Conservation (phyloP, 495 filamentous ascomycete species). For the Amphirosellinia nigrospora region DNA sequence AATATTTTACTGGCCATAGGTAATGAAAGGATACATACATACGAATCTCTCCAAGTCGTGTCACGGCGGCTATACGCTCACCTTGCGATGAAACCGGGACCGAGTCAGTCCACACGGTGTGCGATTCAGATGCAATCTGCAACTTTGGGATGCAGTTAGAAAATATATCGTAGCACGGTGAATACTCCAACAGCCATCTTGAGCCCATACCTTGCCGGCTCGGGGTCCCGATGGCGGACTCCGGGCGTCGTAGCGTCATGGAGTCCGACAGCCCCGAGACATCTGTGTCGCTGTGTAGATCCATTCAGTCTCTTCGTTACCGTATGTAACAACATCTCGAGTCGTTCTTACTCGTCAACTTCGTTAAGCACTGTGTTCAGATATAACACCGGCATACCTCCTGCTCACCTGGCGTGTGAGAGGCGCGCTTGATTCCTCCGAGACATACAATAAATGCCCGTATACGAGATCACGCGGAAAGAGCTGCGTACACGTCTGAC, state of each 20-base stretch:
- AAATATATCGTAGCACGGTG: background rate
- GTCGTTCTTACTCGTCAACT: background rate
- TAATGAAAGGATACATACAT: background rate
- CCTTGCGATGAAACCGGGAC: background rate
- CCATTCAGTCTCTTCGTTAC: background rate
- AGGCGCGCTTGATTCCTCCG: background rate
- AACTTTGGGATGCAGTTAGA: background rate
- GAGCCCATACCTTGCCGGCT: background rate
- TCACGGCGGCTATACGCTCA: background rate
- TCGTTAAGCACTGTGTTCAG: background rate
- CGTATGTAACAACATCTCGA: background rate
- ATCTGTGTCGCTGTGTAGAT: background rate
- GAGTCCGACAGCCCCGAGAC: background rate
- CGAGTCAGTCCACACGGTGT: background rate
- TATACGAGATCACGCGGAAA: background rate
- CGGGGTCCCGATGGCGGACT: constrained; percentile 21
- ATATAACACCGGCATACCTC: background rate
- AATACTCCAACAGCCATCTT: background rate
- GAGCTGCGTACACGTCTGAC: background rate
- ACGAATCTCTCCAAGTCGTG: background rate
- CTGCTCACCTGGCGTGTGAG: no score
- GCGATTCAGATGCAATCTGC: background rate
- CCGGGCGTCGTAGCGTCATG: constrained; percentile 1
- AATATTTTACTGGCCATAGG: background rate
- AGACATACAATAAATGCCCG: background rate